Evolutionary conservation across 108 stramenopile species (phyloP), one percentile per base, ranked within the genome.

Genomic region (Cyclotella distinguenda): DNA sequence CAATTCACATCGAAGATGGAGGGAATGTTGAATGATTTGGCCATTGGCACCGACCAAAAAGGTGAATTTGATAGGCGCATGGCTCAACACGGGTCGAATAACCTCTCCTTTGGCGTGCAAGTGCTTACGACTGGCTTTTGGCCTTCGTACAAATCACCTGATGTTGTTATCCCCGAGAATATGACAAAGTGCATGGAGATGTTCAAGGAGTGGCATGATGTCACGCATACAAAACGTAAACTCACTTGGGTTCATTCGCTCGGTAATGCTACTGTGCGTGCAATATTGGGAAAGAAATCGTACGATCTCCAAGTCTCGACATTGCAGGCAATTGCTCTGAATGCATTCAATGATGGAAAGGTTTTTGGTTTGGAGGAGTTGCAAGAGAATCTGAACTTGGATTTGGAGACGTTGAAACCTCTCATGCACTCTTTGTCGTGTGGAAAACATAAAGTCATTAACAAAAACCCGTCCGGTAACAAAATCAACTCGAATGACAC

Each of bases 1-100:
- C 99, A 99, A 74, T 99, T 98, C 81, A 99, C 99, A 23, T 95
- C 94, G 5, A 99, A 99, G 76, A 93, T 96, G 93, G 99, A 99
- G 70, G 99, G 99, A 51, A 99, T 99, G 99, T 80, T 99, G 59
- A 88, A 86, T 60, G 99, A 99, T 68, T 74, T 99, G 62, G 92
- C 94, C 15, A 95, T 97, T 48, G 96, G 97, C 46, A 86, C 66
- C 40, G 97, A 97, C 43, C 95, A 95, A 65, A 89, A 91, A 64
- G 74, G 76, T 33, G 94, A 91, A 52, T 99, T 99, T 67, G 92
- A 94, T 36, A 73, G 75, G 34, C 64, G 88, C 50, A 80, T 94
- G 83, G 82, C 84, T 43, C 77, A 79, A 33, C 56, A 72, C 18
- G 56, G 66, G 48, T 66, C 81, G 44, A 75, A 70, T 56, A 88